phyloP scores from a whole-genome alignment of 1,139 yeast genomes.

The Scheffersomyces segobiensis region DNA sequence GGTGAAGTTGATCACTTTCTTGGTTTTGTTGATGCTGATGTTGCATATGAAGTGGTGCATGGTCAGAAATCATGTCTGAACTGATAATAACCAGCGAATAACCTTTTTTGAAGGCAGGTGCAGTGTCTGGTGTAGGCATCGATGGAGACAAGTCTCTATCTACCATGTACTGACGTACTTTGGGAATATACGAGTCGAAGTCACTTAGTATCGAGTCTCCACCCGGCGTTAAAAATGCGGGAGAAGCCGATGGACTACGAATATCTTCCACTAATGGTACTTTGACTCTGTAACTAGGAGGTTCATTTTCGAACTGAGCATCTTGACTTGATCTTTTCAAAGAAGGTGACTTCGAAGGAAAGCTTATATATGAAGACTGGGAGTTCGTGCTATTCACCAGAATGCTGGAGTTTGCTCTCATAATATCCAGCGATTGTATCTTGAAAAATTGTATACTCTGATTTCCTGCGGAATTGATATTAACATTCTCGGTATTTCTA shows the following conservation, averaged over 20 bases:
- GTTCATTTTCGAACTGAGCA: not conserved
- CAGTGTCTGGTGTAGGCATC: not conserved
- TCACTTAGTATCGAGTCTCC: constrained; percentile 13
- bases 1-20: not conserved
- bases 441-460: not conserved
- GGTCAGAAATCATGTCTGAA: not conserved
- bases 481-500: not conserved
- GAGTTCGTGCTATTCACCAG: not conserved
- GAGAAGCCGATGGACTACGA: constrained; percentile 3
- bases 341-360: not conserved
- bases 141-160: not conserved
- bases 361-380: not conserved
- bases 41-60: not conserved
- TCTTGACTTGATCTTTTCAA: not conserved
- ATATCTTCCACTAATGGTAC: not conserved
- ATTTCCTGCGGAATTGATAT: not conserved
- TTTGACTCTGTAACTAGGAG: not conserved
- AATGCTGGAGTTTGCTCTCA: not conserved
- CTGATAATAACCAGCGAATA: not conserved
- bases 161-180: not conserved
- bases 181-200: not conserved
- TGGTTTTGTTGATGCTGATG: not conserved
- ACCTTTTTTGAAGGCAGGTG: not conserved
- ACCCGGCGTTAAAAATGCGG: constrained; percentile 13
- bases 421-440: not conserved